Evolutionary conservation across 108 stramenopile species (phyloP).

Genomic region (Fragilariopsis cylindrus): DNA sequence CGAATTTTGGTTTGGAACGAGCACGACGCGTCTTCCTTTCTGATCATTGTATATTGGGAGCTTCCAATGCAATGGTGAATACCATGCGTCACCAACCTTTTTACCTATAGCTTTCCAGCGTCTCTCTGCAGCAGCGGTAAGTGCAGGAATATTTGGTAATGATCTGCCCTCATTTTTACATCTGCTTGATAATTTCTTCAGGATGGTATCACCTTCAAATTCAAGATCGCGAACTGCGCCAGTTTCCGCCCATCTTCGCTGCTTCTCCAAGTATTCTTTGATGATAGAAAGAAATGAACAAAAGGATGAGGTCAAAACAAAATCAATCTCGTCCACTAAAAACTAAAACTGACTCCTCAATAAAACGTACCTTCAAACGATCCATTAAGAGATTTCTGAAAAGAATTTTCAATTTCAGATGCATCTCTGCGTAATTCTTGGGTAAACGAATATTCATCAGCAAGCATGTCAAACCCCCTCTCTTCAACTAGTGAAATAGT

Average conservation of each 20-base stretch:
- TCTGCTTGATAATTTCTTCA: constrained; percentile 47
- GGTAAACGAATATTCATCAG: constrained; percentile 45
- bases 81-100: constrained; percentile 52
- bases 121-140: constrained; percentile 37
- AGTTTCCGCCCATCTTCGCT: constrained; percentile 82
- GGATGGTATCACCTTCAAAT: constrained; percentile 57
- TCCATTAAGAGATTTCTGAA: constrained; percentile 51
- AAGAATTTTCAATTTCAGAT: constrained; percentile 54
- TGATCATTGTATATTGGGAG: constrained; percentile 58
- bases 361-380: constrained; percentile 53
- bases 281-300: neutral
- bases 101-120: constrained; percentile 50
- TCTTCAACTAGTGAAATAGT: constrained; percentile 20
- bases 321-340: neutral
- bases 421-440: constrained; percentile 48
- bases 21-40: constrained; percentile 61
- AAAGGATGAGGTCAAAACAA: neutral
- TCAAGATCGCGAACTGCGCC: constrained; percentile 81
- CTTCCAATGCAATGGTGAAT: constrained; percentile 50
- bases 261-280: constrained; percentile 61
- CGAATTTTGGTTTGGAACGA: constrained; percentile 63
- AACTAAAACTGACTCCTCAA: neutral
- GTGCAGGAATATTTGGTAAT: constrained; percentile 19
- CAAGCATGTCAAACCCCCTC: constrained; percentile 6
- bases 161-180: constrained; percentile 34